Conservation (phyloP, 345 rosid genomes). For the Combretum micranthum region DNA sequence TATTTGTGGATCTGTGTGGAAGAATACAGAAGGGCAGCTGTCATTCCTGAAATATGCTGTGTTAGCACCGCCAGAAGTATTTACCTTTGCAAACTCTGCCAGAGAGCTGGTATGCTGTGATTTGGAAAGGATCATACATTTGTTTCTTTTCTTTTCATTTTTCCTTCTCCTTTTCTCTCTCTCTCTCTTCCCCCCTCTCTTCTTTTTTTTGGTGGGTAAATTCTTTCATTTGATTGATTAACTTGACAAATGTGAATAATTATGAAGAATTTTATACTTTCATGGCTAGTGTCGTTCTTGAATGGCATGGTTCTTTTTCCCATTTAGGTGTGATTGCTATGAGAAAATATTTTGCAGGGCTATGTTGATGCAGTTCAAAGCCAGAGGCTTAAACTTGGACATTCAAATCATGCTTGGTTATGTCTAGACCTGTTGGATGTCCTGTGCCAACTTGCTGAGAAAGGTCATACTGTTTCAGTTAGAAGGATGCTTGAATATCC, state of each 20-base stretch:
- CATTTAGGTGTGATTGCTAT: too few relatives aligned
- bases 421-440: slow-evolving; percentile 84
- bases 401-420: slow-evolving; percentile 78
- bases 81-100: slow-evolving; percentile 75
- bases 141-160: too few relatives aligned
- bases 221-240: neutral
- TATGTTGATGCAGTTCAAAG: slow-evolving; percentile 60
- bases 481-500: slow-evolving; percentile 71
- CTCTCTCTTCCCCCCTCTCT: too few relatives aligned
- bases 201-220: too few relatives aligned
- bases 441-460: slow-evolving; percentile 86
- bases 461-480: slow-evolving; percentile 64
- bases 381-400: slow-evolving; percentile 60
- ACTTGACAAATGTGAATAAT: too few relatives aligned
- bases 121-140: neutral
- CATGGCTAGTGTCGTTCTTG: too few relatives aligned
- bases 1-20: slow-evolving; percentile 78
- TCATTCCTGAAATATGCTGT: slow-evolving; percentile 83
- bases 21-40: slow-evolving; percentile 78
- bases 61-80: slow-evolving; percentile 72
- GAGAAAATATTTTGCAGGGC: slow-evolving; percentile 30
- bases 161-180: too few relatives aligned
- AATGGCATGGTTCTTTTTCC: neutral
- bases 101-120: slow-evolving; percentile 67
- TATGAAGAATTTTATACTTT: too few relatives aligned